Conservation (phyloP, 140 eudicot species). For the Cichorium intybus region DNA sequence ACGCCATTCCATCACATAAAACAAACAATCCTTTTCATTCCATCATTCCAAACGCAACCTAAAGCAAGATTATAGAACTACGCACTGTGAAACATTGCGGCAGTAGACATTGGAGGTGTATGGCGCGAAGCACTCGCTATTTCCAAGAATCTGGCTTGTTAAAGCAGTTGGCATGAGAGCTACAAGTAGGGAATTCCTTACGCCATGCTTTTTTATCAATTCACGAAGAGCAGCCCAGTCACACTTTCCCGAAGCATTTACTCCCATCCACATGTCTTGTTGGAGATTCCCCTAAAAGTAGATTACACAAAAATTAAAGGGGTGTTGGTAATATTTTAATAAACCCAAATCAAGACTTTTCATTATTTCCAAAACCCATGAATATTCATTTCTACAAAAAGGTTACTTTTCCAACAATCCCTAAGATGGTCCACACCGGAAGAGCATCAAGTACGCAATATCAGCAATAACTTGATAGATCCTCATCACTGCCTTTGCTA, state of each 20-base stretch:
- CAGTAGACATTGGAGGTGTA: constrained; percentile 94
- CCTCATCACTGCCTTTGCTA: too few relatives aligned
- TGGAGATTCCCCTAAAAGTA: not conserved
- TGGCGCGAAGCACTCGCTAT: constrained; percentile 95
- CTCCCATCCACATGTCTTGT: constrained; percentile 8
- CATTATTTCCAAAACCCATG: not conserved
- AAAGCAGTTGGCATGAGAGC: constrained; percentile 99
- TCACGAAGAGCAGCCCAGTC: constrained; percentile 38
- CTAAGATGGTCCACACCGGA: too few relatives aligned
- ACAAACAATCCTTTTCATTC: too few relatives aligned
- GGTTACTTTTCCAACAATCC: not conserved
- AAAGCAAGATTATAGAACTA: not conserved
- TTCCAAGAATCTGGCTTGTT: constrained; percentile 98
- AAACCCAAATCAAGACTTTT: not conserved
- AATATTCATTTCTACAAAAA: not conserved
- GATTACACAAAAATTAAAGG: not conserved
- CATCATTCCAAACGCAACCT: too few relatives aligned
- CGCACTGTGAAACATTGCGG: constrained; percentile 84
- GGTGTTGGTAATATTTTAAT: not conserved
- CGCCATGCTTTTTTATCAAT: constrained; percentile 66
- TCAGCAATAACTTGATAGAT: too few relatives aligned
- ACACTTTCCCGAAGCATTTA: not conserved
- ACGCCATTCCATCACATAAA: too few relatives aligned
- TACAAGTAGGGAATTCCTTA: constrained; percentile 86
- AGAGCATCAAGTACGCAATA: too few relatives aligned